Evolutionary conservation across 164 flowering plant species (phyloP).

Genomic region (Kalanchoe fedtschenkoi): DNA sequence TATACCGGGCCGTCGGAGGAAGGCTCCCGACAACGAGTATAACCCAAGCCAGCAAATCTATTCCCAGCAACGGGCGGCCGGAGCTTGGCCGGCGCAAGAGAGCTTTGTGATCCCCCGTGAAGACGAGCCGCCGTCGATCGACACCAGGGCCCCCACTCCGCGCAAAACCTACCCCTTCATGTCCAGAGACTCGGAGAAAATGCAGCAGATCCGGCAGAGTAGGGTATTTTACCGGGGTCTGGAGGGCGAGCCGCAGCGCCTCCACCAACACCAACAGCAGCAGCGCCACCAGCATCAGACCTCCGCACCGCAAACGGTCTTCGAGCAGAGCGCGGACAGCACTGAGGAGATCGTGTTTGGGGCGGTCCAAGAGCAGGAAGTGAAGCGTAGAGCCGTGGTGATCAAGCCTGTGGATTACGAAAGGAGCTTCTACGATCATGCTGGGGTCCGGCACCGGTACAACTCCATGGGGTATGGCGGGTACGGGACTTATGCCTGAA

Average conservation of each 20-base stretch:
- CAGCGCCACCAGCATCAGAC: conserved; percentile 48
- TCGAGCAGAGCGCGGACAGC: conserved; percentile 54
- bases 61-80: conserved; percentile 29
- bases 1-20: conserved; percentile 50
- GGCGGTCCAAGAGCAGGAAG: conserved; percentile 70
- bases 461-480: conserved; percentile 32
- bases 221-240: conserved; percentile 44
- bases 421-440: conserved; percentile 31
- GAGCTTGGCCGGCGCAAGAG: conserved; percentile 75
- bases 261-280: conserved; percentile 32
- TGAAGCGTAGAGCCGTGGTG: conserved; percentile 28
- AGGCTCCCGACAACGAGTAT: conserved; percentile 22
- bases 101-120: conserved; percentile 69
- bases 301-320: conserved; percentile 49
- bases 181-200: conserved; percentile 69
- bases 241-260: conserved; percentile 41
- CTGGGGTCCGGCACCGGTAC: conserved; percentile 36
- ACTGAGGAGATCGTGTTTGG: conserved; percentile 80
- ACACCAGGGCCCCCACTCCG: conserved; percentile 71
- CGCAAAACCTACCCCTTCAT: conserved; percentile 82
- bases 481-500: conserved; percentile 20
- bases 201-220: conserved; percentile 52
- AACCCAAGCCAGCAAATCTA: conserved; percentile 22
- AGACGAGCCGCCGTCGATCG: conserved; percentile 84
- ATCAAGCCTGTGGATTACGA: conserved; percentile 61